A percentile compares a stretch with the other conserved stretches of the same genome.
phyloP scores from a whole-genome alignment of 768 basidiomycete genomes.

The Glaciozyma antarctica region DNA sequence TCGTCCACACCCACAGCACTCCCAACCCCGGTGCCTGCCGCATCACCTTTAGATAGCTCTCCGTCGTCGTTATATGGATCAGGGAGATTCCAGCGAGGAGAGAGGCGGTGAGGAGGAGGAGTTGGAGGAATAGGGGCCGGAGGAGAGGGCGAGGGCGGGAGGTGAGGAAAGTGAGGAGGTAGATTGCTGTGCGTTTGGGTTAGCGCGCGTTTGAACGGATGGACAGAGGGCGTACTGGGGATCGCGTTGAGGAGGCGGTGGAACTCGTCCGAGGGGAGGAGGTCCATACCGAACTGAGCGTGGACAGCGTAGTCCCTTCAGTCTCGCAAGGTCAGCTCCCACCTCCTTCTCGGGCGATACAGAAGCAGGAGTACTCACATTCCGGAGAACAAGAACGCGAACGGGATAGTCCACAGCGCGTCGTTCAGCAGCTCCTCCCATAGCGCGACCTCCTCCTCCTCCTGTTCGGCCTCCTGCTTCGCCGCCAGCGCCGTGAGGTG shows the following conservation, averaged over 20 bases:
- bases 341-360: neutral
- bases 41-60: constrained; percentile 23
- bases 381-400: constrained; percentile 26
- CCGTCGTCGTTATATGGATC: constrained; percentile 16
- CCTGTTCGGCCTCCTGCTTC: neutral
- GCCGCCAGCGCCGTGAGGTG: constrained; percentile 24
- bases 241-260: constrained; percentile 16
- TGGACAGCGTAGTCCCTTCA: constrained; percentile 27
- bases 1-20: constrained; percentile 25
- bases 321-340: too few relatives aligned
- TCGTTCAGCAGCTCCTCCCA: constrained; percentile 30
- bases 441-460: constrained; percentile 8
- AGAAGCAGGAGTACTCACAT: constrained; percentile 20
- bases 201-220: neutral
- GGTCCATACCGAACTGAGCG: constrained; percentile 20
- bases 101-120: constrained; percentile 17
- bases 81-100: constrained; percentile 13
- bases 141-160: constrained; percentile 6
- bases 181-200: constrained; percentile 1
- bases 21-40: constrained; percentile 18
- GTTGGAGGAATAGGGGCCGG: constrained; percentile 1
- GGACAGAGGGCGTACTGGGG: constrained; percentile 1
- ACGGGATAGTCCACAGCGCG: constrained; percentile 25
- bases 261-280: constrained; percentile 6
- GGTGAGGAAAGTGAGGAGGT: constrained; percentile 23